These are phyloP conservation scores for Hemileia vastatrix DNA, from an alignment of 1,284 basidiomycete species.

Conservation along the genomic window DNA sequence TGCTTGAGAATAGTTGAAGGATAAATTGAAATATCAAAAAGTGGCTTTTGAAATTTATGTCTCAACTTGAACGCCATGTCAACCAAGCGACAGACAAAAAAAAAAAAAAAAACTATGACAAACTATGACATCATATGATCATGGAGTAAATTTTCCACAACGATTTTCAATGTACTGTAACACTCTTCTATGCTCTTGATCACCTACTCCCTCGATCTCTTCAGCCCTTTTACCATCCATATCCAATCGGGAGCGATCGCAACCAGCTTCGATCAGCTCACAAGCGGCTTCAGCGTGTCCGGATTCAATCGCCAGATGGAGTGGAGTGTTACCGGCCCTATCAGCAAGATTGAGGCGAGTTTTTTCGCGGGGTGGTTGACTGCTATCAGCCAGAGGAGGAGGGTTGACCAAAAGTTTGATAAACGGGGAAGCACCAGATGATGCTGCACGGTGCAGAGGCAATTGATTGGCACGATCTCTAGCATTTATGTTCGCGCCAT, in stretches of 20 bases:
- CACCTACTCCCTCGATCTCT: constrained; percentile 75
- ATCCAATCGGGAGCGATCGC: constrained; percentile 74
- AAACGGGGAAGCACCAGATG: constrained; percentile 79
- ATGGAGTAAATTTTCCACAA: constrained; percentile 54
- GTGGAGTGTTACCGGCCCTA: constrained; percentile 69
- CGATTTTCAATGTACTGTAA: constrained; percentile 61
- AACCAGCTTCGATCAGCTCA: constrained; percentile 79
- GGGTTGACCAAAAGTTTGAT: constrained; percentile 67
- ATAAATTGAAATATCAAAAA: too few relatives aligned
- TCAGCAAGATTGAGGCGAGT: constrained; percentile 56
- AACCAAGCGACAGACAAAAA: too few relatives aligned
- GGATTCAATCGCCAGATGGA: constrained; percentile 92
- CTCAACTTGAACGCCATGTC: too few relatives aligned
- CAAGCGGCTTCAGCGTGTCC: constrained; percentile 82
- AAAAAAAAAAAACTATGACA: too few relatives aligned
- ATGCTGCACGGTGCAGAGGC: constrained; percentile 89
- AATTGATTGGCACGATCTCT: constrained; percentile 81
- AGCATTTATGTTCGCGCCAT: constrained; percentile 84
- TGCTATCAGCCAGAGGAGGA: constrained; percentile 42
- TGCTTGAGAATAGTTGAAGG: too few relatives aligned
- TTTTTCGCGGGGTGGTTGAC: constrained; percentile 55
- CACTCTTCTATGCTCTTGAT: constrained; percentile 66
- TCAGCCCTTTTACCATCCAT: constrained; percentile 71
- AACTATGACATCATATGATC: too few relatives aligned
- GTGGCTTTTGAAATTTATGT: too few relatives aligned